A percentile compares a stretch with the other conserved stretches of the same genome.
Conservation (phyloP, 2,329 filamentous ascomycete species). For the Nectriaceae sp. region DNA sequence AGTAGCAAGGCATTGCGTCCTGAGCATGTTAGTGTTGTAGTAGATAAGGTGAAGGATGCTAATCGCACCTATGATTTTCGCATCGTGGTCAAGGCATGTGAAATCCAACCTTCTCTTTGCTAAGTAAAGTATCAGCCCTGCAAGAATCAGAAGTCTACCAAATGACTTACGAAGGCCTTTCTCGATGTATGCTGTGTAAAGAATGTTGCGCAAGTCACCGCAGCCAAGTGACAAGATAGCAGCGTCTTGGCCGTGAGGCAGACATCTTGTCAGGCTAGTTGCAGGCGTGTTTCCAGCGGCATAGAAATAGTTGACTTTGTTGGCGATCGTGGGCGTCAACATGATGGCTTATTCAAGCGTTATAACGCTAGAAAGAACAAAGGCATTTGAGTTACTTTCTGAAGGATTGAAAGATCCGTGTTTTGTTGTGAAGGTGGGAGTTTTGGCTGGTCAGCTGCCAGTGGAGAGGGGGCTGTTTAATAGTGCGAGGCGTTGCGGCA, state of each 20-base stretch:
- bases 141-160: background rate
- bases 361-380: too few relatives aligned
- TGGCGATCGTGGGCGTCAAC: constrained; percentile 39
- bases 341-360: constrained; percentile 28
- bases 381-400: too few relatives aligned
- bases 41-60: background rate
- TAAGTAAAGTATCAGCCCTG: constrained; percentile 26
- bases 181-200: constrained; percentile 54
- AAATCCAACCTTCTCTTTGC: constrained; percentile 49
- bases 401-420: too few relatives aligned
- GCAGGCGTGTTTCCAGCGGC: constrained; percentile 58
- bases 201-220: constrained; percentile 57
- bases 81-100: constrained; percentile 57
- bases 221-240: constrained; percentile 56
- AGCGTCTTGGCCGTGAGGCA: constrained; percentile 52
- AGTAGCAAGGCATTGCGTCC: constrained; percentile 58
- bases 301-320: constrained; percentile 39
- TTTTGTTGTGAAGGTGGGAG: too few relatives aligned
- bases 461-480: too few relatives aligned
- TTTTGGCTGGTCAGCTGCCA: too few relatives aligned
- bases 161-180: constrained; percentile 35
- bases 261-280: constrained; percentile 45
- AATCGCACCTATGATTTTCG: constrained; percentile 49
- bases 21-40: constrained; percentile 22
- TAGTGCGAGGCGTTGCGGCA: too few relatives aligned